Evolutionary conservation across 305 asterid genomes (phyloP).

Genomic region (Solanum hybrid): DNA sequence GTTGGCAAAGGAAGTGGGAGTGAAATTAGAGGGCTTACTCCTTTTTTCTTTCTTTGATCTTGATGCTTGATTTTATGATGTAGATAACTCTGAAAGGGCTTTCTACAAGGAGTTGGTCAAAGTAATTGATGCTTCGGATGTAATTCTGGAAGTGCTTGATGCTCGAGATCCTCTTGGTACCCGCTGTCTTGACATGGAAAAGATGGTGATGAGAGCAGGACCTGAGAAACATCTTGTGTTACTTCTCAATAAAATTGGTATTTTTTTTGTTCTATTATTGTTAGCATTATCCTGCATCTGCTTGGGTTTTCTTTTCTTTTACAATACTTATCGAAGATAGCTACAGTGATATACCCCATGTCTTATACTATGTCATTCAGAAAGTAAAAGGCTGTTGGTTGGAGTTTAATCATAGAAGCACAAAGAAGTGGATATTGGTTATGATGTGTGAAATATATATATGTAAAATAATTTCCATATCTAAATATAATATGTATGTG

Average conservation of each 20-base stretch:
- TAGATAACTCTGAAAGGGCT: conserved; percentile 70
- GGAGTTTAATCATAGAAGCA: background rate
- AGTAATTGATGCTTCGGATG: conserved; percentile 92
- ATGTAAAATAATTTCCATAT: background rate
- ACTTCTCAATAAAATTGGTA: conserved; percentile 89
- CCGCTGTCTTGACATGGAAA: conserved; percentile 92
- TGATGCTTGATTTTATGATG: background rate
- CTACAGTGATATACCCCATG: background rate
- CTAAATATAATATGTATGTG: background rate
- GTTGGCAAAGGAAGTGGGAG: background rate
- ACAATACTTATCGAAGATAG: background rate
- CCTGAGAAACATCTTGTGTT: conserved; percentile 73
- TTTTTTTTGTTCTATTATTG: background rate
- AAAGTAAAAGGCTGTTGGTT: background rate
- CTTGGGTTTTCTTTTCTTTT: background rate
- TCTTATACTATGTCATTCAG: background rate
- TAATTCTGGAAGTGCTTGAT: conserved; percentile 91
- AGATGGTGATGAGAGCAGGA: conserved; percentile 68
- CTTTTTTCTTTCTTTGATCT: background rate
- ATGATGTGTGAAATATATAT: background rate
- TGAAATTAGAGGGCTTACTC: background rate
- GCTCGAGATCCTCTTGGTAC: conserved; percentile 96
- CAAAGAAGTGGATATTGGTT: background rate
- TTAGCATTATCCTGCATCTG: background rate
- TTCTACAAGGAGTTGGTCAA: conserved; percentile 88